Evolutionary conservation across 2,329 filamentous ascomycete species (phyloP), one percentile per base, ranked within the genome.

Genomic region (Orbilia blumenaviensis): DNA sequence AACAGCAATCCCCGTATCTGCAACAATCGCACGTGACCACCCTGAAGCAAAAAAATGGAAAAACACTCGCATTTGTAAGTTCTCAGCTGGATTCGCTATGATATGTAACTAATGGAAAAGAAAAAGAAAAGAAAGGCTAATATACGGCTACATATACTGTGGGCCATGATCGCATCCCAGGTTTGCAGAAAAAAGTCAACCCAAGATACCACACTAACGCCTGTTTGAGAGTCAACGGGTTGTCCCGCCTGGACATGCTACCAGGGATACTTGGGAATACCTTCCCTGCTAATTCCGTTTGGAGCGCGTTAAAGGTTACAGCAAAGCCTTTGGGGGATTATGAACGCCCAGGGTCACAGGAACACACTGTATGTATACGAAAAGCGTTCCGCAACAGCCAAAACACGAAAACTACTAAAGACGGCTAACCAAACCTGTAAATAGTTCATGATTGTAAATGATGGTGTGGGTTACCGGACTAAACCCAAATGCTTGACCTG

Each of bases 401-500:
- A 4, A 4, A 18, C 10, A 2, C 9, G 27, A 52, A 52, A 14
- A 23, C 16, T 48, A 14, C 9, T 12, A 27, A 27, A 27, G 2
- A 44, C 16, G 2, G 27, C 27, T 54, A 34, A 54, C 48, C 44
- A 5, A n/a, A 27, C 2, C 14, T 9, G 2, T 9, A 9, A 34
- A 0, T 54, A 54, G 48, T 54, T 54, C 27, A 32, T 32, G 48
- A 54, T 54, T 27, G 23, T 54, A 3, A 54, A 34, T 21, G 48
- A 54, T 34, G 48, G 48, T 9, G 7, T 34, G 4, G 12, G 9
- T 34, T 27, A 8, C 25, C 6, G n/a, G 2, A 50, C 2, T 27
- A 54, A 54, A 16, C 48, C 48, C n/a, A 29, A 54, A 54, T 54
- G 48, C 16, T 16, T 54, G 1, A 54, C 48, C 16, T 54, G 48